Evolutionary conservation across 1,139 yeast genomes (phyloP).

Genomic region (Yamadazyma blattariae): DNA sequence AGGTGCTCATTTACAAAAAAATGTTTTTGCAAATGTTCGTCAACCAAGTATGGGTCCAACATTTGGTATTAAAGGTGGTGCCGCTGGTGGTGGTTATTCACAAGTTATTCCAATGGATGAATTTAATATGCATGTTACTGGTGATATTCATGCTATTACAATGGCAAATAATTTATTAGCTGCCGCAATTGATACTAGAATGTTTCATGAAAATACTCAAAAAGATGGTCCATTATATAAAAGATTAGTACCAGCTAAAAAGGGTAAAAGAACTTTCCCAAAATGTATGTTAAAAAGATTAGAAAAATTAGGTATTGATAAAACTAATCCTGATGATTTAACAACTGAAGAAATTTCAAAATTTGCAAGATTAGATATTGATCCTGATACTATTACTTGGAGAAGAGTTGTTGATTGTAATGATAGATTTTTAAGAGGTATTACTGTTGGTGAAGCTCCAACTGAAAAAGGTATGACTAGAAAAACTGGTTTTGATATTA

Average conservation of each 20-base stretch:
- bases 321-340: constrained; percentile 79
- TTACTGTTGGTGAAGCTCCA: constrained; percentile 90
- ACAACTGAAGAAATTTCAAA: constrained; percentile 71
- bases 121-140: constrained; percentile 96
- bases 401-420: constrained; percentile 95
- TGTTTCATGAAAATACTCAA: constrained; percentile 96
- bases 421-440: constrained; percentile 88
- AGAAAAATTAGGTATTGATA: constrained; percentile 73
- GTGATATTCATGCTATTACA: constrained; percentile 96
- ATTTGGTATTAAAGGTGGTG: constrained; percentile 98
- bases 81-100: constrained; percentile 99
- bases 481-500: constrained; percentile 91
- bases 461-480: constrained; percentile 91
- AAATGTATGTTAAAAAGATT: constrained; percentile 77
- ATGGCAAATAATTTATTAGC: constrained; percentile 95
- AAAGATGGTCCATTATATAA: constrained; percentile 83
- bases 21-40: constrained; percentile 92
- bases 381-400: constrained; percentile 93
- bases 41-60: constrained; percentile 99
- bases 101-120: constrained; percentile 99
- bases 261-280: constrained; percentile 78
- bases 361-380: constrained; percentile 87
- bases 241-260: constrained; percentile 84
- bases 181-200: constrained; percentile 97
- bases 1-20: constrained; percentile 86